Percentiles rank a stretch among this genome's conserved stretches.
phyloP scores from a whole-genome alignment of 805 yeast species.

The Candida sonorensis region DNA sequence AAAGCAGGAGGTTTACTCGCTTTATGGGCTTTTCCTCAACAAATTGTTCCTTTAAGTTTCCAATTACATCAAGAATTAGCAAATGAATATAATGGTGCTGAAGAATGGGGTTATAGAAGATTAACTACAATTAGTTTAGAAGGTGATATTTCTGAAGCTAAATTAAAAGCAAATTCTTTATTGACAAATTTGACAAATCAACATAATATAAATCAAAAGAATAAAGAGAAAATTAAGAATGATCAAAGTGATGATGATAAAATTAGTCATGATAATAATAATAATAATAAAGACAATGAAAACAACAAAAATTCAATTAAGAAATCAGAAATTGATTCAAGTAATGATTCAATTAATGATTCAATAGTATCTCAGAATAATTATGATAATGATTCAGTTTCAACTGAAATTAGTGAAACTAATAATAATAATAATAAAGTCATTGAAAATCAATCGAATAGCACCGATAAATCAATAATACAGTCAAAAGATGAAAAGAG shows the following conservation, averaged over 20 bases:
- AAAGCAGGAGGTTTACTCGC: constrained; percentile 96
- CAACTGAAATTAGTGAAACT: no score
- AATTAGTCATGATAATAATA: constrained; percentile 1
- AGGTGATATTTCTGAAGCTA: constrained; percentile 52
- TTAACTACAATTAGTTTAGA: constrained; percentile 81
- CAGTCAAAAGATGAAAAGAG: not conserved
- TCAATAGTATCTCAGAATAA: no score
- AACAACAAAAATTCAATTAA: constrained; percentile 1
- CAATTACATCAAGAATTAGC: constrained; percentile 78
- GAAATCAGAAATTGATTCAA: no score
- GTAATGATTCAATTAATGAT: no score
- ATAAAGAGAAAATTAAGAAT: not conserved
- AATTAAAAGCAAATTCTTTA: not conserved
- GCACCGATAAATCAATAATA: not conserved
- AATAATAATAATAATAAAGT: constrained; percentile 1
- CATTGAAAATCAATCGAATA: no score
- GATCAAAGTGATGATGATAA: constrained; percentile 1
- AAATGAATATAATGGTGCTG: constrained; percentile 71
- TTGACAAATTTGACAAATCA: not conserved
- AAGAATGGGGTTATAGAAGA: constrained; percentile 89
- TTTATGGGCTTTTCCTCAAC: constrained; percentile 95
- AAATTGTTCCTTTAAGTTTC: constrained; percentile 83
- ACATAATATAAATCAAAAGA: not conserved
- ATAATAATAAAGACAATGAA: not conserved
- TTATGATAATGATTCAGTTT: no score